Percentiles rank a stretch among this genome's conserved stretches.
These are phyloP conservation scores for Aspergillus taichungensis DNA, from an alignment of 495 filamentous ascomycete species.

Conservation along the genomic window DNA sequence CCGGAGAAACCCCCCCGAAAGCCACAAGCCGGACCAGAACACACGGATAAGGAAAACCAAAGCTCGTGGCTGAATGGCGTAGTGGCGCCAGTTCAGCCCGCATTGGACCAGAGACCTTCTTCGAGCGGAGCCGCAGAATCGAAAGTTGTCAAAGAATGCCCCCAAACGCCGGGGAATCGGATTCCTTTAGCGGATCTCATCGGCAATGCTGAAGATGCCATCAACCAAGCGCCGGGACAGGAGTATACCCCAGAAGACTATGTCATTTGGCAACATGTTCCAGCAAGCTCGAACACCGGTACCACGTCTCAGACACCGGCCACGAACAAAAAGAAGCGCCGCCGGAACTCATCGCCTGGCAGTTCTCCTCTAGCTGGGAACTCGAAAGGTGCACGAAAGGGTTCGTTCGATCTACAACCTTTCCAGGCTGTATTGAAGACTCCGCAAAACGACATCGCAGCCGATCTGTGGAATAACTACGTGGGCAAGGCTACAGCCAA, in stretches of 20 bases:
- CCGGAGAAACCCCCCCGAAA: slow-evolving; percentile 27
- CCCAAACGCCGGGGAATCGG: slow-evolving; percentile 66
- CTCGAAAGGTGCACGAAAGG: slow-evolving; percentile 32
- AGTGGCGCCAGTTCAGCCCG: slow-evolving; percentile 21
- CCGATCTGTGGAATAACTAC: slow-evolving; percentile 83
- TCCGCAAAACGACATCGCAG: slow-evolving; percentile 71
- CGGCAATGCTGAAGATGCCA: slow-evolving; percentile 55
- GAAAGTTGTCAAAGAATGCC: slow-evolving; percentile 39
- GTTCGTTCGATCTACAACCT: slow-evolving; percentile 40
- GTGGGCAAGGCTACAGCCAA: slow-evolving; percentile 39
- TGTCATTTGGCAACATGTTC: slow-evolving; percentile 59
- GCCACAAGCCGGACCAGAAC: slow-evolving; percentile 11
- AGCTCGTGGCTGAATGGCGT: slow-evolving; percentile 35
- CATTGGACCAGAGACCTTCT: slow-evolving; percentile 16
- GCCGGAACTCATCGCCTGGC: slow-evolving; percentile 72
- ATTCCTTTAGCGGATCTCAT: slow-evolving; percentile 76
- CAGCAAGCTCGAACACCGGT: slow-evolving; percentile 36
- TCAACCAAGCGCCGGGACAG: slow-evolving; percentile 26
- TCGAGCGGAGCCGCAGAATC: slow-evolving; percentile 20
- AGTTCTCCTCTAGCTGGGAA: slow-evolving; percentile 55
- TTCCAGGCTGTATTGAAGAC: slow-evolving; percentile 55
- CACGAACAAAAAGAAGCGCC: slow-evolving; percentile 56
- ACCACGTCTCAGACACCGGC: slow-evolving; percentile 37
- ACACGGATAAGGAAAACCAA: slow-evolving; percentile 33
- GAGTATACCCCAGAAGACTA: slow-evolving; percentile 61